phyloP scores from a whole-genome alignment of 805 yeast species.

The Monosporozyma aerobia region DNA sequence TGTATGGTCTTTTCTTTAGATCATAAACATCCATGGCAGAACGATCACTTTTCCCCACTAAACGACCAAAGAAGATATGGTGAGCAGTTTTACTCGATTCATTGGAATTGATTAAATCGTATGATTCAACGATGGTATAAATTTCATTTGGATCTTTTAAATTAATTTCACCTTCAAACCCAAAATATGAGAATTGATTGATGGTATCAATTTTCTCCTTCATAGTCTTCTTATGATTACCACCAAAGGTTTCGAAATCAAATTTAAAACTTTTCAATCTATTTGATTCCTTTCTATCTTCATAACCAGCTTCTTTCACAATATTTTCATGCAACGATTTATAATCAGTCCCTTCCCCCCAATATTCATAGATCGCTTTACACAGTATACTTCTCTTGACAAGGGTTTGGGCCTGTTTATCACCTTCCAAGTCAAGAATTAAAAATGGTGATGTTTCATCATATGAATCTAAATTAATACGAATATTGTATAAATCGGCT shows the following conservation, averaged over 20 bases:
- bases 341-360: conserved; percentile 60
- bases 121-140: conserved; percentile 71
- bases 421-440: conserved; percentile 55
- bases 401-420: conserved; percentile 55
- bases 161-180: conserved; percentile 65
- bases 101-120: conserved; percentile 33
- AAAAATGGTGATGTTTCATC: conserved; percentile 60
- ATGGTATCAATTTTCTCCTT: conserved; percentile 46
- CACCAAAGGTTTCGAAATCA: conserved; percentile 70
- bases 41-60: conserved; percentile 54
- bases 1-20: conserved; percentile 70
- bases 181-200: conserved; percentile 62
- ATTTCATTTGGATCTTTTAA: conserved; percentile 68
- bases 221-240: conserved; percentile 38
- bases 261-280: conserved; percentile 59
- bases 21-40: conserved; percentile 68
- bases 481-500: conserved; percentile 53
- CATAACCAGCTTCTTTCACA: conserved; percentile 16
- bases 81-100: conserved; percentile 33
- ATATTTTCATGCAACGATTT: conserved; percentile 48
- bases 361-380: conserved; percentile 67
- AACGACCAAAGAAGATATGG: conserved; percentile 66
- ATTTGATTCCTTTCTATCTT: conserved; percentile 25
- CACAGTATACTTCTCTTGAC: conserved; percentile 60
- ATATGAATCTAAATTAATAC: conserved; percentile 52